Percentiles rank a stretch among this genome's conserved stretches.
Evolutionary conservation across 2,329 filamentous ascomycete genomes (phyloP).

Genomic region (Myotisia sp.): DNA sequence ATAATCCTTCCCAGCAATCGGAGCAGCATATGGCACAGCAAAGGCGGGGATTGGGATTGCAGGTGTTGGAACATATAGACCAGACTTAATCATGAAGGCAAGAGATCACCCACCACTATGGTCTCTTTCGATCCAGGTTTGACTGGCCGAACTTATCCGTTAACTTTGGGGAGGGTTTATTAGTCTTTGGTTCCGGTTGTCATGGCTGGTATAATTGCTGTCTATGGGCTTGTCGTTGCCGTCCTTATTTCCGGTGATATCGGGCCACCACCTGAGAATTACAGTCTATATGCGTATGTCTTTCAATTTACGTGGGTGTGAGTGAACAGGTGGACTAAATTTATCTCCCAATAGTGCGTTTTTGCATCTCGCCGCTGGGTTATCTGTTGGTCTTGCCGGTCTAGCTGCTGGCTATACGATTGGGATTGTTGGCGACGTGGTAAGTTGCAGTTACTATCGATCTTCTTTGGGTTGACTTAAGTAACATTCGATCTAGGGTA

Average conservation of each 20-base stretch:
- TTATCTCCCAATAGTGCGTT: slow-evolving; percentile 49
- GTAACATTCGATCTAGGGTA: slow-evolving; percentile 40
- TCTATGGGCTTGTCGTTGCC: slow-evolving; percentile 92
- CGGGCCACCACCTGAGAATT: slow-evolving; percentile 53
- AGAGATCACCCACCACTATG: slow-evolving; percentile 8
- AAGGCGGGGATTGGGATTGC: slow-evolving; percentile 56
- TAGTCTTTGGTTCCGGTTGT: slow-evolving; percentile 43
- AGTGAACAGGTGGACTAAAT: slow-evolving; percentile 6
- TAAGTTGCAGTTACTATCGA: slow-evolving; percentile 24
- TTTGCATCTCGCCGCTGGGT: slow-evolving; percentile 80
- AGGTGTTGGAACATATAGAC: slow-evolving; percentile 50
- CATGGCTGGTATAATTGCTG: slow-evolving; percentile 98
- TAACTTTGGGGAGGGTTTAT: slow-evolving; percentile 11
- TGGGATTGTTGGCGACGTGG: slow-evolving; percentile 85
- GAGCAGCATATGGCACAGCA: slow-evolving; percentile 53
- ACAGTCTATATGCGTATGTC: slow-evolving; percentile 70
- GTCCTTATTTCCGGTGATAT: slow-evolving; percentile 91
- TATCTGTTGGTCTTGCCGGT: slow-evolving; percentile 84
- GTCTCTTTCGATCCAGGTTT: too few species aligned
- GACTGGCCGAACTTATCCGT: too few species aligned
- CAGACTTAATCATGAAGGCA: slow-evolving; percentile 57
- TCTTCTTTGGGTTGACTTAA: not conserved
- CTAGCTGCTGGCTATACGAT: slow-evolving; percentile 93
- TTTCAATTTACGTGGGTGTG: not conserved
- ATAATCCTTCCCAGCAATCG: slow-evolving; percentile 36